Evolutionary conservation across 179 eudicot species (phyloP).

Genomic region (Spergularia azorica): DNA sequence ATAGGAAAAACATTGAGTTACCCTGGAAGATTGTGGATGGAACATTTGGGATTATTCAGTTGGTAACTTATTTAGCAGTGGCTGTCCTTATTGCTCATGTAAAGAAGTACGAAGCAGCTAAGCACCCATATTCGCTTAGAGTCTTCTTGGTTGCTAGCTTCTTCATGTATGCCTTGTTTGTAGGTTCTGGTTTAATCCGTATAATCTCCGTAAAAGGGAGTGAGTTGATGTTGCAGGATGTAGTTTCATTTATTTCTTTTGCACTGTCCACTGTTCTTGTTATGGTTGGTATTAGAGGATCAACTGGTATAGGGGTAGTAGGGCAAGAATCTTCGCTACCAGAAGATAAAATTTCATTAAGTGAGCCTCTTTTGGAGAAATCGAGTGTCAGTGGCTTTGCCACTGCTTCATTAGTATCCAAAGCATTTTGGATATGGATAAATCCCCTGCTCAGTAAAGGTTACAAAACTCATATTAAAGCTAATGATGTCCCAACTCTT

Average conservation of each 20-base stretch:
- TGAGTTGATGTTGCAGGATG: constrained; percentile 47
- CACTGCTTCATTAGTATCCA: constrained; percentile 68
- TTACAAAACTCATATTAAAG: constrained; percentile 55
- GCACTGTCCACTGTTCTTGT: constrained; percentile 41
- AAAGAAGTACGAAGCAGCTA: constrained; percentile 50
- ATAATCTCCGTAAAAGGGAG: constrained; percentile 22
- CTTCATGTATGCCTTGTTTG: constrained; percentile 40
- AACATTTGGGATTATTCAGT: constrained; percentile 62
- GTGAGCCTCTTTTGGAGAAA: constrained; percentile 49
- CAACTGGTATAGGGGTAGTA: constrained; percentile 48
- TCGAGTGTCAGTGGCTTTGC: constrained; percentile 60
- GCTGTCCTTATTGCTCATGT: constrained; percentile 49
- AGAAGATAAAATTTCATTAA: constrained; percentile 33
- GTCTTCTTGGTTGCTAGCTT: constrained; percentile 53
- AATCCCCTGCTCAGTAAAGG: constrained; percentile 83
- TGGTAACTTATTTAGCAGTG: constrained; percentile 43
- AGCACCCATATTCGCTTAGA: constrained; percentile 54
- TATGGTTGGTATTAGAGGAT: constrained; percentile 46
- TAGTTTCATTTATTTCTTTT: constrained; percentile 38
- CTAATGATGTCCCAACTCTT: constrained; percentile 74
- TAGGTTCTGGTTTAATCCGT: constrained; percentile 45
- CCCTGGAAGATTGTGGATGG: constrained; percentile 56
- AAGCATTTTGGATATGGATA: constrained; percentile 85
- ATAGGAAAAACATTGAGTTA: constrained; percentile 20
- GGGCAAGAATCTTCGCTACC: constrained; percentile 17